Evolutionary conservation across 2,329 filamentous ascomycete genomes (phyloP).

Genomic region (Aspergillus chevalieri): DNA sequence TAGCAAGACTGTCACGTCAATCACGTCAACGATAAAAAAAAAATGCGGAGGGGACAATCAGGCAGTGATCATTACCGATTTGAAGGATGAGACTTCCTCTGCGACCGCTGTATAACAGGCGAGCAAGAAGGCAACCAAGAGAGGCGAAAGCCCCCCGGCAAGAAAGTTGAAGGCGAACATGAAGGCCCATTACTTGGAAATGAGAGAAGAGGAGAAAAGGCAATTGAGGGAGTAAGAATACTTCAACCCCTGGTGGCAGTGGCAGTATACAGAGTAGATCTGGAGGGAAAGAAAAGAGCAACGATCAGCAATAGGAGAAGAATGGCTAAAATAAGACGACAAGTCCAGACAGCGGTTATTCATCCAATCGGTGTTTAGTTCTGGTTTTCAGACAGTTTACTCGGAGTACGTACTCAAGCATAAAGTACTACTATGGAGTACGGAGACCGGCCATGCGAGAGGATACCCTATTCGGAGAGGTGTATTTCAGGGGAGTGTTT

Average conservation of each 20-base stretch:
- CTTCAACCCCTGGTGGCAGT: not conserved
- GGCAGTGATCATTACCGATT: conserved; percentile 25
- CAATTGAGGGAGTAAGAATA: too few species aligned
- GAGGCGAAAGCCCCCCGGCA: conserved; percentile 2
- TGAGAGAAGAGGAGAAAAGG: conserved; percentile 1
- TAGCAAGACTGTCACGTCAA: not conserved
- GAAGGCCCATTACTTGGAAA: conserved; percentile 1
- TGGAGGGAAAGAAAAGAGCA: not conserved
- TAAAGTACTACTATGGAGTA: not conserved
- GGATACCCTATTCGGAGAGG: too few species aligned
- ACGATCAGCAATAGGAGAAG: not conserved
- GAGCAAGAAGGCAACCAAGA: conserved; percentile 8
- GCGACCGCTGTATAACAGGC: conserved; percentile 7
- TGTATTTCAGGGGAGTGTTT: too few species aligned
- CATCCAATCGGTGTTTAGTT: too few species aligned
- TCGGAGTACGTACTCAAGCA: not conserved
- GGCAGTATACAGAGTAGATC: conserved; percentile 2
- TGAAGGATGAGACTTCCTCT: conserved; percentile 30
- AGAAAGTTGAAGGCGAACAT: conserved; percentile 18
- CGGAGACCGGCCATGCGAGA: not conserved
- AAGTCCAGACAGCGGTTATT: too few species aligned
- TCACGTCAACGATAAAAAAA: not conserved
- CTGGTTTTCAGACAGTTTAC: not conserved
- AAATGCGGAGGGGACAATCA: not conserved
- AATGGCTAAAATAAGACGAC: not conserved